Base-by-base conservation (phyloP, 2,329 filamentous ascomycete genomes). In the Ascochyta viciae-villosae region DNA sequence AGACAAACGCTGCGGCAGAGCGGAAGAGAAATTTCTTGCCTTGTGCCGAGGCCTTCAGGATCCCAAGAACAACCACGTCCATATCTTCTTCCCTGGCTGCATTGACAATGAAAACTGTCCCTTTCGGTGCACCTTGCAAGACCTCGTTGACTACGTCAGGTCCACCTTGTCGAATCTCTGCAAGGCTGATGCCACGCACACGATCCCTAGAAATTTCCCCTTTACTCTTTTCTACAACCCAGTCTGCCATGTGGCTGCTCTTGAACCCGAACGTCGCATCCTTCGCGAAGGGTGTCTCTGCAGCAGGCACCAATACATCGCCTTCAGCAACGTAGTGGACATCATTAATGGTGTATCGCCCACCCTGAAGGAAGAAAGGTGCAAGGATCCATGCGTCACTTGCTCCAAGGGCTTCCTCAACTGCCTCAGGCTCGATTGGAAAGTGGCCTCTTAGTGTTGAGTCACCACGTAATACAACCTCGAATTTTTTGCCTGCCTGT, bases 361-460 rank as follows among this genome's bases (percentile, higher is more conserved):
- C 84, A 6, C 85, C 85, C 60, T 87, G 83, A 3, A 81, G 74
- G 65, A 87, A 87, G 68, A 86, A 86, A 0, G 85, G 85, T 0
- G 83, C 83, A 0, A 87, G 71, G 1, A 87, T 74, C 78, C 83
- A 84, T 0, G 79, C 82, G 58, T 85, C 82, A 0, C 78, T 77
- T 1, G 74, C 66, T 0, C 83, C 83, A 0, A 85, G 74, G 1
- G 82, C 80, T 1, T 76, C 70, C 53, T 84, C 80, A 0, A 79
- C 81, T 0, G 80, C 81, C 46, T 86, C 82, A 0, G 80, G 76
- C 64, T 86, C 84, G 0, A 83, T 70, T 0, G 83, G 84, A 29
- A 86, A 85, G 44, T 86, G 84, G 0, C 84, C 84, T 1, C 84
- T 74, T 0, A 86, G 66, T 0, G 84, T 87, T 3, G 82, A 85